These are phyloP conservation scores for Glonium stellatum DNA, from an alignment of 495 filamentous ascomycete species.

Conservation along the genomic window DNA sequence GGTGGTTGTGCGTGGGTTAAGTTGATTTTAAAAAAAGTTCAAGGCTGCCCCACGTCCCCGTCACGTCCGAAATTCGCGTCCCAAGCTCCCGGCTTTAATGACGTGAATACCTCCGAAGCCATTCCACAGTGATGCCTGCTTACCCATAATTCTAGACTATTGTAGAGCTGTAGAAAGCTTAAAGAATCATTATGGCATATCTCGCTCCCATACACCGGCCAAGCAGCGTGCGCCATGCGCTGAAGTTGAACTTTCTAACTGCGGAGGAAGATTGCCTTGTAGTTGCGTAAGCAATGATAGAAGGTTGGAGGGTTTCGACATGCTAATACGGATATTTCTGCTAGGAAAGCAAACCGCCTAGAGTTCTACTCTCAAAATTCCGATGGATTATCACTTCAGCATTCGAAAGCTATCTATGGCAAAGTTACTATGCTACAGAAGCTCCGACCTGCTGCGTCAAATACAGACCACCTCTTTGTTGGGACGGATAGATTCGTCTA, in stretches of 20 bases:
- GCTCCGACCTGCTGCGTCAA: constrained; percentile 63
- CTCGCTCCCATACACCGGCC: constrained; percentile 88
- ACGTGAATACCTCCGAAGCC: constrained; percentile 3
- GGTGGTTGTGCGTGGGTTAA: neutral
- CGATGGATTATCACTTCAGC: constrained; percentile 54
- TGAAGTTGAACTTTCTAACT: constrained; percentile 69
- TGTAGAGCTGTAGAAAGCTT: neutral
- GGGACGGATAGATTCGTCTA: constrained; percentile 85
- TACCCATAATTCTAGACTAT: neutral
- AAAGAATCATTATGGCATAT: constrained; percentile 69
- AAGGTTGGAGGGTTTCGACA: neutral
- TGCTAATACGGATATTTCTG: constrained; percentile 5
- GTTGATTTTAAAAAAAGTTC: neutral
- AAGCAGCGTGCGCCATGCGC: constrained; percentile 79
- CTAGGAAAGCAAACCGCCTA: constrained; percentile 82
- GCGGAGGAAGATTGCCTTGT: constrained; percentile 73
- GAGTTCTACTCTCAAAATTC: constrained; percentile 67
- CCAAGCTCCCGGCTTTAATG: constrained; percentile 5
- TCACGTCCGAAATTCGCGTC: constrained; percentile 3
- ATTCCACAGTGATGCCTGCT: neutral
- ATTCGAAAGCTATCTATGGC: constrained; percentile 68
- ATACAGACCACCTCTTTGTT: constrained; percentile 83
- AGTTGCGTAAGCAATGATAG: constrained; percentile 59
- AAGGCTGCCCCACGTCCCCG: neutral
- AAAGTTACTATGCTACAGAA: constrained; percentile 78